Conservation (phyloP, 768 basidiomycete genomes). For the Epithele typhae region DNA sequence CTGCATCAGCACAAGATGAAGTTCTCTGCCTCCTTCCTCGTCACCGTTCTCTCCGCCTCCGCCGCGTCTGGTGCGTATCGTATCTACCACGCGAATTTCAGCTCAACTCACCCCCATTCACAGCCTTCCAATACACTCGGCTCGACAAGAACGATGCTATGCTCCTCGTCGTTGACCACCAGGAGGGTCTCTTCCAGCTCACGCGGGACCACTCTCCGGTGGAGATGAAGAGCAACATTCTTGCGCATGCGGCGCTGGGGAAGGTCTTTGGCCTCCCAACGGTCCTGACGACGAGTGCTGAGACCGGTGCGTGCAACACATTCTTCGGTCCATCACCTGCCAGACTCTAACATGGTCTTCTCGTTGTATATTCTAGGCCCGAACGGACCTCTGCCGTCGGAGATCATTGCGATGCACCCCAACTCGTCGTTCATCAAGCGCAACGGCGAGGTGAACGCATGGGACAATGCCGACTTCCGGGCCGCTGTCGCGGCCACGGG, state of each 20-base stretch:
- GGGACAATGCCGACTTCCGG: constrained; percentile 47
- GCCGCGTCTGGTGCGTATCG: too few species aligned
- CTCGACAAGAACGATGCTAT: constrained; percentile 42
- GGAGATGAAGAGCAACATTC: constrained; percentile 39
- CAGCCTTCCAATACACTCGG: constrained; percentile 29
- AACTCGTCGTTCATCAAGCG: constrained; percentile 42
- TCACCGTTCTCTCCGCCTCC: too few species aligned
- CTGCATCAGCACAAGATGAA: too few species aligned
- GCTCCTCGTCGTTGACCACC: constrained; percentile 46
- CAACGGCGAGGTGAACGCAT: constrained; percentile 46
- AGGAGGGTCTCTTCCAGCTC: constrained; percentile 44
- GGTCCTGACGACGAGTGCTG: constrained; percentile 41
- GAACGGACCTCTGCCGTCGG: constrained; percentile 43
- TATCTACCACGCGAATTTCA: too few species aligned
- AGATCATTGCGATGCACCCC: constrained; percentile 42
- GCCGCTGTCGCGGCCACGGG: constrained; percentile 43
- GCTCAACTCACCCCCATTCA: background rate
- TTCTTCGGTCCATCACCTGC: background rate
- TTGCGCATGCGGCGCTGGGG: constrained; percentile 43
- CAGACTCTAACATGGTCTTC: background rate
- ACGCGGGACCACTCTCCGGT: constrained; percentile 37
- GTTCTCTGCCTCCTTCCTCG: too few species aligned
- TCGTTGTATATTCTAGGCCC: constrained; percentile 38
- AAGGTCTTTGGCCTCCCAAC: constrained; percentile 44
- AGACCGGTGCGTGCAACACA: constrained; percentile 30